Evolutionary conservation across 192 early-diverging fungal species (phyloP), one percentile per base, ranked within the genome.

Genomic region (Allomyces javanicus): DNA sequence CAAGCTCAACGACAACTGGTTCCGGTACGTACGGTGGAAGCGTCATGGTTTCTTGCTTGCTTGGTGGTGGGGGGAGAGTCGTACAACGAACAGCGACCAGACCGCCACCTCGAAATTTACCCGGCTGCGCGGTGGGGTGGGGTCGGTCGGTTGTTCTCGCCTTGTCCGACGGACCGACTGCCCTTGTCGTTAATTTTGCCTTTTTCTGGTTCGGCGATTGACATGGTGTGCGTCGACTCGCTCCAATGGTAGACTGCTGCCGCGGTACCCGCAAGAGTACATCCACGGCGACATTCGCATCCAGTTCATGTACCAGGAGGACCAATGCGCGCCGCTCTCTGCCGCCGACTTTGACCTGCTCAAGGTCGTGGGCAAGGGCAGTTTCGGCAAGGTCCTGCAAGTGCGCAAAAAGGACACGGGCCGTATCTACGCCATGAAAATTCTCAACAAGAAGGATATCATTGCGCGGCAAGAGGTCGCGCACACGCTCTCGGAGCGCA

Each of bases 351-450:
- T 98, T 77, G 93, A 93, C 70, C 74, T 94, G 66, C 80, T 96
- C 55, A 93, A 92, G 72, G 90, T 95, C 64, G 90, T 98, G 75
- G 95, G 95, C 62, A 93, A 94, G 68, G 95, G 95, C 58, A 89
- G 86, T 72, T 98, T 96, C 79, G 93, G 92, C 68, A 96, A 94
- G 79, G 94, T 96, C 74, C 89, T 91, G 86, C 90, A 92, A 74
- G 92, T 94, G 62, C 90, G 92, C 63, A 94, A 94, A 72, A 83
- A 82, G 68, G 89, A 92, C 75, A 88, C 89, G 25, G 82, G 82
- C 69, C 90, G 94, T 63, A 93, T 97, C 73, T 99, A 96, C 75
- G 94, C 94, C 64, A 90, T 99, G 91, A 97, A 97, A 74, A 90
- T 94, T 50, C 77, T 97, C 26, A 83, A 83, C 44, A 99, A 99